Evolutionary conservation across 805 yeast genomes (phyloP).

Genomic region (Starmerella sp.): DNA sequence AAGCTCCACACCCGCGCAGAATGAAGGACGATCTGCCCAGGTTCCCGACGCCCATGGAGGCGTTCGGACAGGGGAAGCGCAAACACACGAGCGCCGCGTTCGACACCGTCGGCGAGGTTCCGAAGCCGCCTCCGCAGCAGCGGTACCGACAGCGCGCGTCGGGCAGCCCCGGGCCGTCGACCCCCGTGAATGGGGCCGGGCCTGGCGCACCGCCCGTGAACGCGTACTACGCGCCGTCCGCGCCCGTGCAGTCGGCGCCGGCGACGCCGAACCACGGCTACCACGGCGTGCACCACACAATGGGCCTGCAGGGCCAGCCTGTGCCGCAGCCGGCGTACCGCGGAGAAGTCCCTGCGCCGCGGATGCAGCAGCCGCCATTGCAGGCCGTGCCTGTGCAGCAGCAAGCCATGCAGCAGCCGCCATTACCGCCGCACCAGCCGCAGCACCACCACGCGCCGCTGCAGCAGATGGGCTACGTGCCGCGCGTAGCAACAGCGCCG

Average conservation of each 20-base stretch:
- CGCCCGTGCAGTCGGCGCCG: neutral
- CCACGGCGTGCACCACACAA: neutral
- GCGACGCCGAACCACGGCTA: neutral
- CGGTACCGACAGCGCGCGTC: conserved; percentile 10
- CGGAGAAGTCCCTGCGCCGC: neutral
- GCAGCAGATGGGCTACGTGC: neutral
- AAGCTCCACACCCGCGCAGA: neutral
- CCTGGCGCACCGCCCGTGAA: neutral
- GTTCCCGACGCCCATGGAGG: conserved; percentile 26
- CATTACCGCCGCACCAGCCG: conserved; percentile 5
- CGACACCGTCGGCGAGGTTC: conserved; percentile 15
- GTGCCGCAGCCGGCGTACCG: neutral
- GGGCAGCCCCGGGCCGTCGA: conserved; percentile 1
- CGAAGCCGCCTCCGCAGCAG: conserved; percentile 21
- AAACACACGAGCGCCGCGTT: conserved; percentile 16
- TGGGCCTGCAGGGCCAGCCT: neutral
- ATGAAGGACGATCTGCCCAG: conserved; percentile 24
- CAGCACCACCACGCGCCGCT: neutral
- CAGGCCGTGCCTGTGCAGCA: neutral
- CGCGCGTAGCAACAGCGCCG: neutral
- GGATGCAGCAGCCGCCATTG: neutral
- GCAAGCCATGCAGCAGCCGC: neutral
- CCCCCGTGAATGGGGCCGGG: neutral
- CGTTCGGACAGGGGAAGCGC: conserved; percentile 19
- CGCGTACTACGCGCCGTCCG: neutral